Evolutionary conservation across 805 yeast species (phyloP), one percentile per base, ranked within the genome.

Genomic region (Nakazawaea populi): DNA sequence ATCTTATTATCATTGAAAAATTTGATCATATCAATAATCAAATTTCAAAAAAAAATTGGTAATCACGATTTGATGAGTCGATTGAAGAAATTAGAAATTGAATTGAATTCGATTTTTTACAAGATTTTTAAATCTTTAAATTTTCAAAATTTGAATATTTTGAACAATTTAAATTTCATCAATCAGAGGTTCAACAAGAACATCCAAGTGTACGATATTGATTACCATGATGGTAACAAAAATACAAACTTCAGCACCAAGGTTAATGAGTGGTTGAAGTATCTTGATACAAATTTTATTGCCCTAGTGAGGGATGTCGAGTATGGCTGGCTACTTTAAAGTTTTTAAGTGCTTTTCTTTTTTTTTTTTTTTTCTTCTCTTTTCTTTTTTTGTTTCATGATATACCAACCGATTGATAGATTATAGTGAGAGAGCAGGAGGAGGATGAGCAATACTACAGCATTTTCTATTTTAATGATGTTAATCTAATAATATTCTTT

Each of bases 1-100:
- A 63, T 63, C 32, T 55, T 57, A 28, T 32, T 46, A 18, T 37
- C 35, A 24, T 42, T 46, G 35, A 46, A 51, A 29, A 51, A 42
- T 27, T 39, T 51, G 24, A 51, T 51, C 44, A 46, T 45, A 4
- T 51, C 53, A 4, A 51, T 46, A 14, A 51, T 51, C 30, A 51
- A 51, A 31, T 46, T 51, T 28, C 53, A 51, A 24, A 51, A 51
- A 18, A 46, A 51, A 29, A 51, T 46, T 14, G 53, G 50, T 27
- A 51, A 51, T 40, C 53, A 51, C 36, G 53, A 51, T 29, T 51
- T 51, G 41, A 46, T 46, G 47, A 41, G 44, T 24, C 29, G 53
- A 18, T 51, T 51, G 42, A 46, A 51, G 31, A 51, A 46, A 34
- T 31, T 51, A 18, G 50, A 51, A 27, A 27, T 32, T 8, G 53